A percentile compares a stretch with the other conserved stretches of the same genome.
Evolutionary conservation across 805 yeast species (phyloP).

Genomic region (Monosporozyma unispora): DNA sequence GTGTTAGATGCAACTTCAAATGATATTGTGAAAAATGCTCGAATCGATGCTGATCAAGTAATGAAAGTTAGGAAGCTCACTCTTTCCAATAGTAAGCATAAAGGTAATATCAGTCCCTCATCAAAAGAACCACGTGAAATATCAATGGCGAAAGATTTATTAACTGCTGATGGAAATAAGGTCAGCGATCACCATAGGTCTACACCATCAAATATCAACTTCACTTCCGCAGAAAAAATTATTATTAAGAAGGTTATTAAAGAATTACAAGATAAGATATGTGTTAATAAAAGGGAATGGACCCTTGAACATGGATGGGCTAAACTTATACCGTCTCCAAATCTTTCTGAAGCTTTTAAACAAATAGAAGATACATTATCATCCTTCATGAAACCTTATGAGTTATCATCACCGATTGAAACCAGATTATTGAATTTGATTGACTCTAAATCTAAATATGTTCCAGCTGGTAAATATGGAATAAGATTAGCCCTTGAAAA

Average conservation of each 20-base stretch:
- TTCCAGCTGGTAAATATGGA: not conserved
- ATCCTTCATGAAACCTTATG: not conserved
- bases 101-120: not conserved
- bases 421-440: not conserved
- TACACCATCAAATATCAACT: not conserved
- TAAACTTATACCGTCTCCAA: not conserved
- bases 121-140: too few species aligned
- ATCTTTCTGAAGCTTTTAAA: not conserved
- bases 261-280: not conserved
- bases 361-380: not conserved
- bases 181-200: not conserved
- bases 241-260: not conserved
- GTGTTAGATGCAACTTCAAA: slow-evolving; percentile 14
- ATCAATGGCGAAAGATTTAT: not conserved
- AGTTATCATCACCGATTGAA: too few species aligned
- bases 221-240: not conserved
- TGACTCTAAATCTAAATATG: not conserved
- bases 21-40: slow-evolving; percentile 20
- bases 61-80: slow-evolving; percentile 8
- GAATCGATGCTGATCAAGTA: slow-evolving; percentile 17
- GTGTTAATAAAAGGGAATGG: not conserved
- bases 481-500: not conserved
- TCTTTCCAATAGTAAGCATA: slow-evolving; percentile 7
- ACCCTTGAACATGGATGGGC: not conserved
- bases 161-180: too few species aligned